phyloP scores from a whole-genome alignment of 352 stramenopile genomes.

The Phytopythium mirpurense region DNA sequence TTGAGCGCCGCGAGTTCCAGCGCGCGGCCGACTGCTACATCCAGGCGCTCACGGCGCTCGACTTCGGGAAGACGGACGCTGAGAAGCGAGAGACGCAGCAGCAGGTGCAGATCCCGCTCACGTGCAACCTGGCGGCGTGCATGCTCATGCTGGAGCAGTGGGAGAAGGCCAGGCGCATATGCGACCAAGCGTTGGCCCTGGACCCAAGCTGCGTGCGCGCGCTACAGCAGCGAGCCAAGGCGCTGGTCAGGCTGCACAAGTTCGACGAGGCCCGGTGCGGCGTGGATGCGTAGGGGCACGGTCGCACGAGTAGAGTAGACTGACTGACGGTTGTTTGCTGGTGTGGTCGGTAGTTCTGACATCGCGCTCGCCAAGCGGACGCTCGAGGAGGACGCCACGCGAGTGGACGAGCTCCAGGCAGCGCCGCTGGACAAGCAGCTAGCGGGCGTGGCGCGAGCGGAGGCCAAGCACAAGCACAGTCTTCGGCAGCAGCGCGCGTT shows the following conservation, averaged over 20 bases:
- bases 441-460: conserved; percentile 40
- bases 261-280: conserved; percentile 60
- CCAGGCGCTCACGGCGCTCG: conserved; percentile 58
- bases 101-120: conserved; percentile 58
- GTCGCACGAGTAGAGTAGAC: no score
- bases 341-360: conserved; percentile 26
- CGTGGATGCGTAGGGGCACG: no score
- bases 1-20: conserved; percentile 32
- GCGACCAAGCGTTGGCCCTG: conserved; percentile 44
- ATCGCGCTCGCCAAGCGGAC: conserved; percentile 8
- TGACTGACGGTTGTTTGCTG: background rate
- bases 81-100: conserved; percentile 40
- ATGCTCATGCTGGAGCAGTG: conserved; percentile 76
- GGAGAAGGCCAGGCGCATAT: conserved; percentile 59
- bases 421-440: conserved; percentile 36
- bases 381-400: background rate
- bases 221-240: conserved; percentile 60
- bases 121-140: conserved; percentile 74
- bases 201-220: conserved; percentile 44
- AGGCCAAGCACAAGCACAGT: conserved; percentile 32
- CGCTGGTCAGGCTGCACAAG: conserved; percentile 32
- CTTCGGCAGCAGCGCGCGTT: conserved; percentile 42
- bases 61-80: conserved; percentile 37
- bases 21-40: conserved; percentile 63
- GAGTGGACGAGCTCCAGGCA: no score